Conservation (phyloP, 768 basidiomycete species). For the Hortiboletus flavorubellus region DNA sequence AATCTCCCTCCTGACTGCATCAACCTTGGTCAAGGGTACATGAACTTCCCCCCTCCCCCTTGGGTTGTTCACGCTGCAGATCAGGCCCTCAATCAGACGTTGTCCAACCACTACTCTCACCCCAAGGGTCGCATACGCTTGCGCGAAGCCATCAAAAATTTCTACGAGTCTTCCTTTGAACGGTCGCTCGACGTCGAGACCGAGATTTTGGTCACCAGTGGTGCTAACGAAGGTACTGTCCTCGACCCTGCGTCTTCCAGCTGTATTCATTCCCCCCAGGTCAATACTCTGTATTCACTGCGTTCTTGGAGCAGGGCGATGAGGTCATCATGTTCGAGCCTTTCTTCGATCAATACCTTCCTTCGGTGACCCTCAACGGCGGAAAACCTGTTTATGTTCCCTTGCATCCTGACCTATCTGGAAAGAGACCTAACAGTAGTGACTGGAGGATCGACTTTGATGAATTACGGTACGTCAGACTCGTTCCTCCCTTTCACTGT, state of each 20-base stretch:
- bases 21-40: constrained; percentile 94
- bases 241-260: not conserved
- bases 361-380: constrained; percentile 91
- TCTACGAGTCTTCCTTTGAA: constrained; percentile 66
- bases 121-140: constrained; percentile 86
- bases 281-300: constrained; percentile 89
- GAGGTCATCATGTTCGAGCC: constrained; percentile 99
- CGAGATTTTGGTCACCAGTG: constrained; percentile 93
- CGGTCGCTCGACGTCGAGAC: constrained; percentile 77
- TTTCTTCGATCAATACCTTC: constrained; percentile 95
- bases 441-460: constrained; percentile 93
- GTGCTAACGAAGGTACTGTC: constrained; percentile 86
- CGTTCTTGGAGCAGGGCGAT: constrained; percentile 88
- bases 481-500: not conserved
- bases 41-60: constrained; percentile 85
- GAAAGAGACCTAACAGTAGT: constrained; percentile 49
- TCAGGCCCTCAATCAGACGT: constrained; percentile 58
- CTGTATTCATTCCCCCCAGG: constrained; percentile 38
- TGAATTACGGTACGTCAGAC: constrained; percentile 64
- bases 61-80: constrained; percentile 78
- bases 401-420: constrained; percentile 74
- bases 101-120: constrained; percentile 85
- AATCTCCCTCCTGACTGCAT: constrained; percentile 91
- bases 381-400: constrained; percentile 94
- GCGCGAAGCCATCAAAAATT: constrained; percentile 79